Conservation (phyloP, 2,329 filamentous ascomycete species). For the Phoma sp. region DNA sequence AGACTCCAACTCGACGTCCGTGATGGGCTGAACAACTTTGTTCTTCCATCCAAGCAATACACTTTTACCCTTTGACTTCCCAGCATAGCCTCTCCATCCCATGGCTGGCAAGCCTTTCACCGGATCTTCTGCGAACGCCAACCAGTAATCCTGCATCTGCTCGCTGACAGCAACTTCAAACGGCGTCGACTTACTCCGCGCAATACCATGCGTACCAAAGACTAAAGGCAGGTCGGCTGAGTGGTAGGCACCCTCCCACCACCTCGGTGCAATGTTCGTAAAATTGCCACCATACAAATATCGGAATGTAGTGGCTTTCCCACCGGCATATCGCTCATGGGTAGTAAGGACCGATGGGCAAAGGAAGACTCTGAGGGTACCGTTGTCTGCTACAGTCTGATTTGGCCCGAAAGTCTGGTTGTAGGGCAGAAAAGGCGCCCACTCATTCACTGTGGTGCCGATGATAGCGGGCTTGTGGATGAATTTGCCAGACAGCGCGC, state of each 20-base stretch:
- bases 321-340: constrained; percentile 28
- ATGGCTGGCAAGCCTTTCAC: too few species aligned
- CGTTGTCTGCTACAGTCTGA: constrained; percentile 21
- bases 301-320: constrained; percentile 40
- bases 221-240: constrained; percentile 42
- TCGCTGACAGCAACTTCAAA: too few species aligned
- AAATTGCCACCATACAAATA: constrained; percentile 48
- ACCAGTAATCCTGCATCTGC: too few species aligned
- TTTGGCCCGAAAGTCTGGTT: constrained; percentile 35
- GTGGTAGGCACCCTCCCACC: constrained; percentile 47
- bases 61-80: constrained; percentile 23
- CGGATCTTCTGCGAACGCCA: too few species aligned
- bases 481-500: constrained; percentile 33
- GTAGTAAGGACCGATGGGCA: constrained; percentile 43
- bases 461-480: constrained; percentile 44
- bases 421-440: constrained; percentile 41
- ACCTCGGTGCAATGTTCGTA: constrained; percentile 37
- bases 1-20: constrained; percentile 23
- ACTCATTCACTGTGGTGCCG: constrained; percentile 44
- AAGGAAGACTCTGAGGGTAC: constrained; percentile 34
- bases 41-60: constrained; percentile 27
- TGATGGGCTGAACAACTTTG: constrained; percentile 21
- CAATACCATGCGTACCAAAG: constrained; percentile 42
- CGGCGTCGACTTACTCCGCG: constrained; percentile 25
- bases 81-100: not conserved